Percentiles rank a stretch among this genome's conserved stretches.
phyloP scores from a whole-genome alignment of 78 protist species.

The Cavenderia fasciculata region DNA sequence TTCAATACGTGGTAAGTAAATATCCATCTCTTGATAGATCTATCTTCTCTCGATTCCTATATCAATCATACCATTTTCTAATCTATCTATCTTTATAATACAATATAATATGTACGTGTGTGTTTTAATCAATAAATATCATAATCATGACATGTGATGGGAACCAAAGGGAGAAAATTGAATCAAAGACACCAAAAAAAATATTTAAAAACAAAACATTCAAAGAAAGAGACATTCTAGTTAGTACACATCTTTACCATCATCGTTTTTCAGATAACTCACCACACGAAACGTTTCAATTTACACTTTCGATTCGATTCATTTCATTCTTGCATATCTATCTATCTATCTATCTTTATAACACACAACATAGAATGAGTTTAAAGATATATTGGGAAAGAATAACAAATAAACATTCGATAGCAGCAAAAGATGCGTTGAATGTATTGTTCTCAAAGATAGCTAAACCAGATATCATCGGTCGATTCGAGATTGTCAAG shows the following conservation, averaged over 20 bases:
- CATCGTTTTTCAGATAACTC: too few species aligned
- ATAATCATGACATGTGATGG: too few species aligned
- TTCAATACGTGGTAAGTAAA: background rate
- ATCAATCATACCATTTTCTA: background rate
- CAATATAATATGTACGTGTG: too few species aligned
- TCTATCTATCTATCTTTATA: background rate
- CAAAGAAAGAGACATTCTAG: too few species aligned
- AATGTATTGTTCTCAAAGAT: conserved; percentile 10
- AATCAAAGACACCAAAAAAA: too few species aligned
- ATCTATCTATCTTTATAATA: background rate
- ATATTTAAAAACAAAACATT: too few species aligned
- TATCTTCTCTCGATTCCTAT: background rate
- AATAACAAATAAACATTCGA: conserved; percentile 38
- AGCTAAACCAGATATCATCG: conserved; percentile 49
- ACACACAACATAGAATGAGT: conserved; percentile 13
- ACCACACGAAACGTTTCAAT: background rate
- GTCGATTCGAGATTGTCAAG: conserved; percentile 25
- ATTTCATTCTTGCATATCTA: background rate
- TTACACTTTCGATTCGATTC: background rate
- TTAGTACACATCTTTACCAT: too few species aligned
- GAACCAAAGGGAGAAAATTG: too few species aligned
- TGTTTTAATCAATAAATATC: too few species aligned
- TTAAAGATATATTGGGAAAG: conserved; percentile 75
- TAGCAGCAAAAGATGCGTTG: conserved; percentile 27
- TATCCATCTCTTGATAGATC: background rate